Evolutionary conservation across 1,284 basidiomycete species (phyloP).

Genomic region (Coniophora puteana): DNA sequence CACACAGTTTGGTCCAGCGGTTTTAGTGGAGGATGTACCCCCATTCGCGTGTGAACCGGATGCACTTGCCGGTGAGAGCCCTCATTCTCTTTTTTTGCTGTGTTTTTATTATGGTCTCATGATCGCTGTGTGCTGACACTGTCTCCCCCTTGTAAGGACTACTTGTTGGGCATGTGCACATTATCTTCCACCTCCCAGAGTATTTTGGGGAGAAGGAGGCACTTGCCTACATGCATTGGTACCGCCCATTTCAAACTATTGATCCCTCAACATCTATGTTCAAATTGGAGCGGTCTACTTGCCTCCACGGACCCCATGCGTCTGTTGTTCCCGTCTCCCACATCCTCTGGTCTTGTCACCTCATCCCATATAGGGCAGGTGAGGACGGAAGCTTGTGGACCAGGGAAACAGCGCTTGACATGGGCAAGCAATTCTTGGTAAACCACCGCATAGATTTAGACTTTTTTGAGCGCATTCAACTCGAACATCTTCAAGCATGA

Average conservation of each 20-base stretch:
- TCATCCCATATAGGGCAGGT: too few species aligned
- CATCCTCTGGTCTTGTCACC: constrained; percentile 1
- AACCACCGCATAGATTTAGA: not conserved
- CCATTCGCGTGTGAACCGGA: too few species aligned
- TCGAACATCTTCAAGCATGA: too few species aligned
- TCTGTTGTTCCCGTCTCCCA: not conserved
- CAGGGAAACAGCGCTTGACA: constrained; percentile 7
- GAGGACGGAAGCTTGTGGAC: too few species aligned
- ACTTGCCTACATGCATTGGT: constrained; percentile 20
- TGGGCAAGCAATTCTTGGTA: constrained; percentile 2
- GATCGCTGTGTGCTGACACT: too few species aligned
- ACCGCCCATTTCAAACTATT: constrained; percentile 12
- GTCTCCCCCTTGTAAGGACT: too few species aligned
- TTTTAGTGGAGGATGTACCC: too few species aligned
- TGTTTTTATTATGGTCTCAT: not conserved
- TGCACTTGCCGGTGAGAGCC: too few species aligned
- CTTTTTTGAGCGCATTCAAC: not conserved
- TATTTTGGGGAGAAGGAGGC: constrained; percentile 13
- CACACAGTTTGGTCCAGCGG: too few species aligned
- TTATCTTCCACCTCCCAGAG: constrained; percentile 16
- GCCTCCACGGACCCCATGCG: not conserved
- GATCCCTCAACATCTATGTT: too few species aligned
- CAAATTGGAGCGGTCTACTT: too few species aligned
- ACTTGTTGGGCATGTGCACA: constrained; percentile 15
- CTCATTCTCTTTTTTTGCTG: too few species aligned